These are phyloP conservation scores for Papiliotrema fonsecae DNA, from an alignment of 1,284 basidiomycete genomes.

Conservation along the genomic window DNA sequence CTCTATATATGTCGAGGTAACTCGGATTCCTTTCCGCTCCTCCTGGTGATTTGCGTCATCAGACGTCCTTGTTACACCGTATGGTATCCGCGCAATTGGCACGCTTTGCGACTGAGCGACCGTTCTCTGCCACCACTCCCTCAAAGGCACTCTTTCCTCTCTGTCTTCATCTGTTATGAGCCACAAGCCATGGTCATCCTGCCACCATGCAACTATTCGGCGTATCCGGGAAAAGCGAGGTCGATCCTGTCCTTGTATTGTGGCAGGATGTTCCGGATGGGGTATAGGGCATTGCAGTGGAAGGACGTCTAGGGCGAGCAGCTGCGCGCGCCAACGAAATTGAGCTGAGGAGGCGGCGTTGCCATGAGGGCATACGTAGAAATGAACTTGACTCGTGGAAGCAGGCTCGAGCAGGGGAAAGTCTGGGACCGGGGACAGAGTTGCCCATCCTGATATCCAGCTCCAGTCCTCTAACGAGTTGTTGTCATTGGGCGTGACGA, in stretches of 20 bases:
- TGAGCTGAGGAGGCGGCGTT: background rate
- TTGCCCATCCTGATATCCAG: too few species aligned
- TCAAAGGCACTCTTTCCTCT: background rate
- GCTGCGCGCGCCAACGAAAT: constrained; percentile 24
- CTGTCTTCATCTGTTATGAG: constrained; percentile 11
- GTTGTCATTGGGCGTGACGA: too few species aligned
- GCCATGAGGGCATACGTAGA: constrained; percentile 1
- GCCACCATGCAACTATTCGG: constrained; percentile 31
- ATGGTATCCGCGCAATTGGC: constrained; percentile 7
- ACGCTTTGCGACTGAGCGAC: constrained; percentile 17
- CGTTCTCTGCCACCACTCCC: constrained; percentile 9
- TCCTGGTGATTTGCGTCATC: too few species aligned
- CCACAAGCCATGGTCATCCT: constrained; percentile 30
- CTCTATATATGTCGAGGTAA: too few species aligned
- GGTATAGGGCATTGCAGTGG: background rate
- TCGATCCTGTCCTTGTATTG: too few species aligned
- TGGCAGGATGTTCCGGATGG: too few species aligned
- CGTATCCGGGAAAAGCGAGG: background rate
- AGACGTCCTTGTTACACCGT: too few species aligned
- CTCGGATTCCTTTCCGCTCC: too few species aligned
- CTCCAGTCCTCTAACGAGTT: too few species aligned
- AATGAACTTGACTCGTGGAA: too few species aligned
- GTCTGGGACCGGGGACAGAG: too few species aligned
- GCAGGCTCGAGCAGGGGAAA: too few species aligned
- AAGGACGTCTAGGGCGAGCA: constrained; percentile 23